Evolutionary conservation across 176 grass and related monocot genomes (phyloP).

Genomic region (Oryza rufipogon): DNA sequence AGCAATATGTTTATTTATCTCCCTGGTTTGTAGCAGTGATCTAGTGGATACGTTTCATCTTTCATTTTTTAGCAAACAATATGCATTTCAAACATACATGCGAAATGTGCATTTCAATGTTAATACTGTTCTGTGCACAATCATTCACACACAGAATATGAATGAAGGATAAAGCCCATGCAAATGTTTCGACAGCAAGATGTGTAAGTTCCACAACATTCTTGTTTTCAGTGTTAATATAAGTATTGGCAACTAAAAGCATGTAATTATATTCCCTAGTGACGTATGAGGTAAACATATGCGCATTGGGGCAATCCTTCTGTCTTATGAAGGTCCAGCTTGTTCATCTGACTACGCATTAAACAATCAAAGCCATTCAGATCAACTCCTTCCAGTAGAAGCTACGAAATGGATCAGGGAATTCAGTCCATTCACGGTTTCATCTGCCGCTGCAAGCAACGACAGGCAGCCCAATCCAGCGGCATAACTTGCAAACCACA

Average conservation of each 20-base stretch:
- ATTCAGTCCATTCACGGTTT: constrained; percentile 9
- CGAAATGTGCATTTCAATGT: neutral
- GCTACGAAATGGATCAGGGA: constrained; percentile 12
- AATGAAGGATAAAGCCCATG: neutral
- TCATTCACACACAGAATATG: neutral
- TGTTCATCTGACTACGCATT: constrained; percentile 10
- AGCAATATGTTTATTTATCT: neutral
- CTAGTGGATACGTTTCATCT: neutral
- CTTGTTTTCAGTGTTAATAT: neutral
- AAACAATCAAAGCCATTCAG: constrained; percentile 1
- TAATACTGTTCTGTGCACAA: neutral
- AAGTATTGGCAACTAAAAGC: neutral
- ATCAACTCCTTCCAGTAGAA: neutral
- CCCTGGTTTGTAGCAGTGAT: neutral
- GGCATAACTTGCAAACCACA: constrained; percentile 21
- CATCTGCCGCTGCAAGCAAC: neutral
- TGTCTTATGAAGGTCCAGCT: neutral
- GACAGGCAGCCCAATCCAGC: neutral
- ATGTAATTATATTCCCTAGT: neutral
- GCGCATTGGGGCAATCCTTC: neutral
- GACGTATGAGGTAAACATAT: constrained; percentile 10
- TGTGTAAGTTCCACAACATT: constrained; percentile 15
- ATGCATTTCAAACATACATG: constrained; percentile 7
- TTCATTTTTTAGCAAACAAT: constrained; percentile 10
- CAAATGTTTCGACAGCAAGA: neutral